Evolutionary conservation across 495 filamentous ascomycete species (phyloP).

Genomic region (Penicillium silybi): DNA sequence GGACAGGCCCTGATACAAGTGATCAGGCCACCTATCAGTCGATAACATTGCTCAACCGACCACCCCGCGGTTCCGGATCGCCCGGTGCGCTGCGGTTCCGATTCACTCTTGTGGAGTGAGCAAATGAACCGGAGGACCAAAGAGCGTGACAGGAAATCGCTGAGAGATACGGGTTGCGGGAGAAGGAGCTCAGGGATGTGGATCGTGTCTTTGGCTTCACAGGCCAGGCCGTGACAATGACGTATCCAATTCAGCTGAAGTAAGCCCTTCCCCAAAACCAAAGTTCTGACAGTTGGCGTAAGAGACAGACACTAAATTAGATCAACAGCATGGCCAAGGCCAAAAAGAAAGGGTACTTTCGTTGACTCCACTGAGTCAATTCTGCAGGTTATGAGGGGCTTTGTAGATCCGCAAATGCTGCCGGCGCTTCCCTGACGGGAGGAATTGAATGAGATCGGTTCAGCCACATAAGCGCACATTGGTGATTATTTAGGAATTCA

Average conservation of each 20-base stretch:
- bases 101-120: constrained; percentile 43
- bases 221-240: constrained; percentile 1
- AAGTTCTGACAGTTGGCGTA: background rate
- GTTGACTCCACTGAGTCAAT: constrained; percentile 37
- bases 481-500: background rate
- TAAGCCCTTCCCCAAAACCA: background rate
- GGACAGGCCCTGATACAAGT: constrained; percentile 16
- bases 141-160: constrained; percentile 34
- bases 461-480: background rate
- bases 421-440: constrained; percentile 17
- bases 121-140: constrained; percentile 40
- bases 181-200: constrained; percentile 1
- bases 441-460: background rate
- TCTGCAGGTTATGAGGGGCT: constrained; percentile 28
- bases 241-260: constrained; percentile 3
- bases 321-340: constrained; percentile 33
- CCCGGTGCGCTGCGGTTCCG: constrained; percentile 27
- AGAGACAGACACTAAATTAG: background rate
- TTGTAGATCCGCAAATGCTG: constrained; percentile 32
- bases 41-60: constrained; percentile 14
- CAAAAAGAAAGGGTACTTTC: constrained; percentile 36
- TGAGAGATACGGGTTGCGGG: constrained; percentile 11
- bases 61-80: constrained; percentile 36
- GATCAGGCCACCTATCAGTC: constrained; percentile 22
- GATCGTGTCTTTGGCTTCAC: constrained; percentile 10